Evolutionary conservation across 1,139 yeast genomes (phyloP).

Genomic region (Geotrichum histeridarum): DNA sequence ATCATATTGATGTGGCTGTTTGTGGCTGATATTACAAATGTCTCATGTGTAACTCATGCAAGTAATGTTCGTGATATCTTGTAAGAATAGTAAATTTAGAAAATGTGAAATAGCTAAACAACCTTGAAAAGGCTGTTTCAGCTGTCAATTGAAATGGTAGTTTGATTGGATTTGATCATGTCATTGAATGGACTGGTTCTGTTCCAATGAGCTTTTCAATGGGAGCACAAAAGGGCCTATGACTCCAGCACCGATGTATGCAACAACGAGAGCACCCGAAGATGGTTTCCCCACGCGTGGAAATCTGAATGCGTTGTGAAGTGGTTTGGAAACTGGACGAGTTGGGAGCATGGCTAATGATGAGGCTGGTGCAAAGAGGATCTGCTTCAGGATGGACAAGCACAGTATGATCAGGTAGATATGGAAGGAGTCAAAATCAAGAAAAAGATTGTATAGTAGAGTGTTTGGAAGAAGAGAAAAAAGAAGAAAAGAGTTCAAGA

Average conservation of each 20-base stretch:
- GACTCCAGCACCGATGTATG: constrained; percentile 18
- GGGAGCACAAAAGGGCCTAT: constrained; percentile 20
- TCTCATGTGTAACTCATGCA: too few species aligned
- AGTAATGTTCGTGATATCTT: too few species aligned
- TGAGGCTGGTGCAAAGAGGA: neutral
- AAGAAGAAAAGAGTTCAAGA: neutral
- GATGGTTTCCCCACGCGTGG: neutral
- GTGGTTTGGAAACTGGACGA: constrained; percentile 10
- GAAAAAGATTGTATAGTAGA: neutral
- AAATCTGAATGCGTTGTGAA: constrained; percentile 4
- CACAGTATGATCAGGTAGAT: too few species aligned
- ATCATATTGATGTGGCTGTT: too few species aligned
- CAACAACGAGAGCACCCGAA: constrained; percentile 16
- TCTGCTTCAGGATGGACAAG: too few species aligned
- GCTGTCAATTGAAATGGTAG: too few species aligned
- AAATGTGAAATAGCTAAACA: too few species aligned
- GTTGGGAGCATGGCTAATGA: constrained; percentile 5
- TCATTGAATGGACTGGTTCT: neutral
- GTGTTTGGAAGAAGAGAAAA: neutral
- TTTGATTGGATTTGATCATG: too few species aligned
- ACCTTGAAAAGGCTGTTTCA: too few species aligned
- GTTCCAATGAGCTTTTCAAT: constrained; percentile 15
- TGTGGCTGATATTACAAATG: too few species aligned
- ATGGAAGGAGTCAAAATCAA: neutral
- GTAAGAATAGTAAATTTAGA: too few species aligned